Evolutionary conservation across 1,139 yeast genomes (phyloP).

Genomic region (Hyphopichia burtonii): DNA sequence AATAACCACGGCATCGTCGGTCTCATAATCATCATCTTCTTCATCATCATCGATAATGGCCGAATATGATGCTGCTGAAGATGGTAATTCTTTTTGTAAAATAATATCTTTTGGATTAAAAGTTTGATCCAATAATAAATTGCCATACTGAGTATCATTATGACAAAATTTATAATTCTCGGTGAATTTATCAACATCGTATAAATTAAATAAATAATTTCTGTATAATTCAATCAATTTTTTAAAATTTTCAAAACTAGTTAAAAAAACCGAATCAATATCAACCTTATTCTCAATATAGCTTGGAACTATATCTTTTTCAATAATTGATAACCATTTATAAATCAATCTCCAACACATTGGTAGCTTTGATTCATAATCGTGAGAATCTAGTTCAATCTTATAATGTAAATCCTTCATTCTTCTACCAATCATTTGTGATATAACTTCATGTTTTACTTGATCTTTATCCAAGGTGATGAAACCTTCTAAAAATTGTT

Average conservation of each 20-base stretch:
- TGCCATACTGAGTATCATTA: conserved; percentile 96
- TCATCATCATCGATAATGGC: conserved; percentile 15
- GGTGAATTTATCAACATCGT: conserved; percentile 44
- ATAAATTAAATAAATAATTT: conserved; percentile 59
- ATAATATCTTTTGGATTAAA: conserved; percentile 40
- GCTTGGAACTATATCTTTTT: conserved; percentile 31
- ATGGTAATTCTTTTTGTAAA: conserved; percentile 13
- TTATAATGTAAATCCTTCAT: conserved; percentile 93
- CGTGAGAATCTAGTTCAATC: conserved; percentile 60
- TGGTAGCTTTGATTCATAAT: conserved; percentile 52
- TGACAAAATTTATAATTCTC: conserved; percentile 76
- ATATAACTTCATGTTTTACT: conserved; percentile 70
- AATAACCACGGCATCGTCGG: conserved; percentile 10
- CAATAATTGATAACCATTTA: conserved; percentile 69
- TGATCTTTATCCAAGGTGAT: conserved; percentile 70
- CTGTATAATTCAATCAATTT: conserved; percentile 48
- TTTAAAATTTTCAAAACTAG: conserved; percentile 51
- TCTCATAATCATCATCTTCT: conserved; percentile 14
- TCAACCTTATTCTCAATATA: conserved; percentile 24
- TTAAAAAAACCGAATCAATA: conserved; percentile 46
- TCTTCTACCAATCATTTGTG: conserved; percentile 88
- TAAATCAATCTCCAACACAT: conserved; percentile 66
- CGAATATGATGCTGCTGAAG: conserved; percentile 2
- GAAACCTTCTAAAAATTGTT: conserved; percentile 83
- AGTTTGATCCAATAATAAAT: conserved; percentile 55